Evolutionary conservation across 257 asterid genomes (phyloP).

Genomic region (Solanum etuberosum): DNA sequence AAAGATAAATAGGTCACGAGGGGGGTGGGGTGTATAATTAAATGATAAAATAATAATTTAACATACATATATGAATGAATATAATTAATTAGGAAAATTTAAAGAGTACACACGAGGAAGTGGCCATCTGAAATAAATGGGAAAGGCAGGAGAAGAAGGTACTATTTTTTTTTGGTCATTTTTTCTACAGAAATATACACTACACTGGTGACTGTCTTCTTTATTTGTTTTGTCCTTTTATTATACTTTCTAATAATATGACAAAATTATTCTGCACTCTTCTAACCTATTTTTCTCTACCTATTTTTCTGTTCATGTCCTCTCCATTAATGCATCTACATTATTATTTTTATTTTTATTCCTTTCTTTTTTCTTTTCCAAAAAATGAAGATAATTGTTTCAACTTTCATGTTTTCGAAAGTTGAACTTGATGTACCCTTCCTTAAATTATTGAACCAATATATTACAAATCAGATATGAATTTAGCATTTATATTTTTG

Average conservation of each 20-base stretch:
- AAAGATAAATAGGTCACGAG: constrained; percentile 46
- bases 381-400: no score
- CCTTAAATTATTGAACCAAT: no score
- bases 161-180: constrained; percentile 20
- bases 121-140: constrained; percentile 32
- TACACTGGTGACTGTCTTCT: not conserved
- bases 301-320: constrained; percentile 2
- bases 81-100: not conserved
- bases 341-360: no score
- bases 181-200: not conserved
- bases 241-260: not conserved
- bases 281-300: not conserved
- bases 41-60: not conserved
- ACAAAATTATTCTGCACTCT: not conserved
- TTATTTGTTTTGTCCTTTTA: not conserved
- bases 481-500: no score
- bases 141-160: constrained; percentile 4
- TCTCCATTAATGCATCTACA: not conserved
- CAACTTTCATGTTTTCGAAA: no score
- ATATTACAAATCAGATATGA: no score
- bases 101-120: constrained; percentile 38
- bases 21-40: not conserved
- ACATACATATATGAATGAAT: not conserved
- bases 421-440: no score
- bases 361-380: no score